Evolutionary conservation across 2,329 filamentous ascomycete genomes (phyloP), one percentile per base, ranked within the genome.

Genomic region (Apiospora aurea): DNA sequence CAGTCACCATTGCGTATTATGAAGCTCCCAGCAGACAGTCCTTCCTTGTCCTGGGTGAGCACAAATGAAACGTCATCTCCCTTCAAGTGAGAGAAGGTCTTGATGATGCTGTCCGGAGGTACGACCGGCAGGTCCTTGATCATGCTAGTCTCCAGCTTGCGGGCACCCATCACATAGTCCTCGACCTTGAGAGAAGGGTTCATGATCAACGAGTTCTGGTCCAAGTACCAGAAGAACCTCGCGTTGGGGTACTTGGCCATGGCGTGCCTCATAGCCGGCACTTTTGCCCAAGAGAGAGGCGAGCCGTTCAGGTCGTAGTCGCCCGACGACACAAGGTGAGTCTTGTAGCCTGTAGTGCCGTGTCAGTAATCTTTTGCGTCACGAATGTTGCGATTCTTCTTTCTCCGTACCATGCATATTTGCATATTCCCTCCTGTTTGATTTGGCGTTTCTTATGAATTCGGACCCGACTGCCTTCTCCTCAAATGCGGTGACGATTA

Each of bases 101-200:
- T 96, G 84, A 99, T 98, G 77, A 99, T 95, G 83, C 94, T 97
- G 83, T 98, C 94, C 0, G 97, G 96, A 2, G 96, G 96, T 11
- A 98, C 96, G 69, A 99, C 91, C 7, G 96, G 90, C 70, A 91
- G 88, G 81, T 97, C 93, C 80, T 91, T 93, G 77, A 96, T 89
- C 94, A 98, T 98, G 71, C 93, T 81, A 29, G 86, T 86, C 78
- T 97, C 93, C 67, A 99, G 87, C 71, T 86, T 89, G 70, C 85
- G 84, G 14, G 90, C 83, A 14, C 90, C 85, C 81, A 97, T 90
- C 51, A 99, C 83, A 77, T 94, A 89, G 1, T 89, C 86, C 75
- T 94, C 90, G 46, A 98, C 83, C 18, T 89, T 88, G 70, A 92
- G 83, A 46, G 86, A 83, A 8, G 93, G 92, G 80, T 96, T 93